Percentiles rank a stretch among this genome's conserved stretches.
Evolutionary conservation across 2,329 filamentous ascomycete species (phyloP).

Genomic region (Aspergillus sp.): DNA sequence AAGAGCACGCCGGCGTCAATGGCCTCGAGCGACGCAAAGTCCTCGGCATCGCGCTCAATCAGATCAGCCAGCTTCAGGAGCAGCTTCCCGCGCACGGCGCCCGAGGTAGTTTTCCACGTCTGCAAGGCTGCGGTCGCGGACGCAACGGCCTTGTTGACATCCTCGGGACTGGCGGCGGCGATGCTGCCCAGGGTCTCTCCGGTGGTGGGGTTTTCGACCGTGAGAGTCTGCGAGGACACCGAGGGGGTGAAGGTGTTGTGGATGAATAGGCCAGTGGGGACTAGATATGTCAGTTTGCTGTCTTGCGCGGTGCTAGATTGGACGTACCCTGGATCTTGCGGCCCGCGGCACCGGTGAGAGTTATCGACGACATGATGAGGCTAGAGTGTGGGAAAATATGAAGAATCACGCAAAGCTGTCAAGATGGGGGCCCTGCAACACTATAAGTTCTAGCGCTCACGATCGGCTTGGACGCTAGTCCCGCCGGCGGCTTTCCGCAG

Average conservation of each 20-base stretch:
- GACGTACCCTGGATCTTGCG: background rate
- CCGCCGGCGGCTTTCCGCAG: background rate
- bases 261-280: slow-evolving; percentile 29
- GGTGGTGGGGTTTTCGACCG: slow-evolving; percentile 25
- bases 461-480: background rate
- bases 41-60: slow-evolving; percentile 26
- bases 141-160: slow-evolving; percentile 24
- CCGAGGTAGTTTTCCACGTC: slow-evolving; percentile 23
- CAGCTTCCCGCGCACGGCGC: slow-evolving; percentile 16
- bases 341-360: background rate
- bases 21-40: slow-evolving; percentile 25
- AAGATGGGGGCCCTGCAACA: background rate
- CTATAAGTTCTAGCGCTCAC: background rate
- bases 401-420: background rate
- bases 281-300: slow-evolving; percentile 6
- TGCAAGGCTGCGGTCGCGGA: slow-evolving; percentile 20
- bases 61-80: slow-evolving; percentile 27
- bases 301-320: background rate
- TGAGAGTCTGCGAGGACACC: slow-evolving; percentile 14
- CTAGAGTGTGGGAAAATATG: background rate
- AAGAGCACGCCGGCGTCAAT: slow-evolving; percentile 26
- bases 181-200: slow-evolving; percentile 21
- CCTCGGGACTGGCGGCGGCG: slow-evolving; percentile 22
- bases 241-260: slow-evolving; percentile 27
- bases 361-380: background rate